Evolutionary conservation across 257 asterid genomes (phyloP).

Genomic region (Euphrasia confusa): DNA sequence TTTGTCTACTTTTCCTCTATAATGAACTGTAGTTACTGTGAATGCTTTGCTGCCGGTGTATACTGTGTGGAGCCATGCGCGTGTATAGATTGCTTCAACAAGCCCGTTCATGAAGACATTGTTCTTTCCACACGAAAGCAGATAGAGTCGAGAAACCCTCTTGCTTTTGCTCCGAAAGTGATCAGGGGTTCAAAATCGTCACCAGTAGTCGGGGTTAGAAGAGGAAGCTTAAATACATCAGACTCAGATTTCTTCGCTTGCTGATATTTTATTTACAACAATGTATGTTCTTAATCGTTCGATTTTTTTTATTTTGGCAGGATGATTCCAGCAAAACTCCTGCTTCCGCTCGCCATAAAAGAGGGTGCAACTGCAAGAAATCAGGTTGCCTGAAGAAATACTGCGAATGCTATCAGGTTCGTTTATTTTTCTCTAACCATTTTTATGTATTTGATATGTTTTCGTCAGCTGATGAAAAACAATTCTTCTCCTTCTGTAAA

Average conservation of each 20-base stretch:
- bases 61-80: constrained; percentile 69
- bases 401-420: constrained; percentile 68
- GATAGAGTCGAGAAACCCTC: constrained; percentile 92
- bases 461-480: constrained; percentile 20
- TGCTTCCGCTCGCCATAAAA: neutral
- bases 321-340: neutral
- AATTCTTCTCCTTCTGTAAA: constrained; percentile 6
- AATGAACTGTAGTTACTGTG: constrained; percentile 49
- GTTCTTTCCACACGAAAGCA: constrained; percentile 95
- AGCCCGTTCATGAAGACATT: constrained; percentile 81
- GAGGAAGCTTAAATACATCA: neutral
- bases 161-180: constrained; percentile 96
- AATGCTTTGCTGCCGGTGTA: constrained; percentile 73
- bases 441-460: neutral
- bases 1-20: neutral
- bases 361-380: constrained; percentile 32
- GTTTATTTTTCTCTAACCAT: neutral
- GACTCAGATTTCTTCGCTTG: neutral
- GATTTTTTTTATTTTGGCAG: neutral
- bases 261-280: neutral
- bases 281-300: too few relatives aligned
- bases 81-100: constrained; percentile 62
- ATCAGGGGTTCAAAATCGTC: constrained; percentile 32
- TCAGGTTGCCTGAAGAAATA: constrained; percentile 65
- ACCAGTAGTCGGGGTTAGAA: constrained; percentile 37